Evolutionary conservation across 192 early-diverging fungal species (phyloP).

Genomic region (Backusella macrospora): DNA sequence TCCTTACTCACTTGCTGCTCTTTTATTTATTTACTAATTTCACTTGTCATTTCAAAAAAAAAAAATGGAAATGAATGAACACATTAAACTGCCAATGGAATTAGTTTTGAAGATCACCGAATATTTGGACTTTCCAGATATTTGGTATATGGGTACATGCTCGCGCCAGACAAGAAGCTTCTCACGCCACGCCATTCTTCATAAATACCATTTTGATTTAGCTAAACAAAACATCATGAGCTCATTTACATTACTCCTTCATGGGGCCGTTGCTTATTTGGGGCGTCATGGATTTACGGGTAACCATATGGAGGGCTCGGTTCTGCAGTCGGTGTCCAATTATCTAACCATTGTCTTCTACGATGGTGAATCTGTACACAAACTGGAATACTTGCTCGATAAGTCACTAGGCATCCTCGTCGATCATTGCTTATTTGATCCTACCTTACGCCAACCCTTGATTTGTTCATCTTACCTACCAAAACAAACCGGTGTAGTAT

Average conservation of each 20-base stretch:
- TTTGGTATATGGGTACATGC: slow-evolving; percentile 25
- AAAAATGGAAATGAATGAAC: not conserved
- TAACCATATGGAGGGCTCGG: not conserved
- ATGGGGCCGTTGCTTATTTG: slow-evolving; percentile 22
- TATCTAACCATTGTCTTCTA: not conserved
- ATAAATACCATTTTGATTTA: slow-evolving; percentile 13
- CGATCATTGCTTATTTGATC: slow-evolving; percentile 17
- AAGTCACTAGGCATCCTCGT: slow-evolving; percentile 18
- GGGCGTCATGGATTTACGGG: not conserved
- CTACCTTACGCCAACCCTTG: not conserved
- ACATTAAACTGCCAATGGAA: slow-evolving; percentile 18
- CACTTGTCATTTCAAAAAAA: not conserved
- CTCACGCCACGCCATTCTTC: not conserved
- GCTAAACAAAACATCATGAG: slow-evolving; percentile 13
- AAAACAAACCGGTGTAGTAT: not conserved
- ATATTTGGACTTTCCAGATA: slow-evolving; percentile 7
- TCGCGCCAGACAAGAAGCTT: not conserved
- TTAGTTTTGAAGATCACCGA: slow-evolving; percentile 14
- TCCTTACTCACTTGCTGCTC: not conserved
- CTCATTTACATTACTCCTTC: slow-evolving; percentile 15
- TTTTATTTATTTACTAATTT: not conserved
- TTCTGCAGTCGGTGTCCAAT: slow-evolving; percentile 11
- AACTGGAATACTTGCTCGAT: slow-evolving; percentile 20
- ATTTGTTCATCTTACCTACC: slow-evolving; percentile 3
- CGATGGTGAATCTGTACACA: not conserved